phyloP scores from a whole-genome alignment of 352 stramenopile species.

The Globisporangium nunn region DNA sequence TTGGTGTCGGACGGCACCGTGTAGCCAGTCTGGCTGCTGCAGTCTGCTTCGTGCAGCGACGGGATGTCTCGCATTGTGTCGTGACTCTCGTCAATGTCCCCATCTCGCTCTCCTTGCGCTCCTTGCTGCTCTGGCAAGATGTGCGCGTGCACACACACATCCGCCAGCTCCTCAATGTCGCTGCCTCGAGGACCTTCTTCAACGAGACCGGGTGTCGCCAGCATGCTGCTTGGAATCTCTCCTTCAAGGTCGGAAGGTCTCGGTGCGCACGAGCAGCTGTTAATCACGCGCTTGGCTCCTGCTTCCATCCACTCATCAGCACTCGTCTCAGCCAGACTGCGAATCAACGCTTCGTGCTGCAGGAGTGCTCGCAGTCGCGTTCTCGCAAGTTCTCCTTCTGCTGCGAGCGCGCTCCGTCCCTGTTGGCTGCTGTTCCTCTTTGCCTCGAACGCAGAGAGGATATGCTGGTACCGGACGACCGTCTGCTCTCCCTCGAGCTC shows the following conservation, averaged over 20 bases:
- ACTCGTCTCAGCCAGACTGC: slow-evolving; percentile 6
- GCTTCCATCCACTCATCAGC: slow-evolving; percentile 16
- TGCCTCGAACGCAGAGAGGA: slow-evolving; percentile 15
- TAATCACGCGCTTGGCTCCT: slow-evolving; percentile 13
- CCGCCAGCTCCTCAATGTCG: slow-evolving; percentile 5
- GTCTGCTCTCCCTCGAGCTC: slow-evolving; percentile 9
- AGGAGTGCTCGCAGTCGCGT: slow-evolving; percentile 20
- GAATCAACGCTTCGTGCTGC: slow-evolving; percentile 3
- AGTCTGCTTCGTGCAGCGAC: not conserved
- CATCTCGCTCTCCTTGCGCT: slow-evolving; percentile 1
- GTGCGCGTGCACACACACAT: not conserved
- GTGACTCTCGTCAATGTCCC: not conserved
- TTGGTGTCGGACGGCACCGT: not conserved
- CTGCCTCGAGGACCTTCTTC: not conserved
- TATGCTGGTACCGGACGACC: slow-evolving; percentile 18
- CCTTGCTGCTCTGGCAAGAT: slow-evolving; percentile 1
- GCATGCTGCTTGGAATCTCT: not conserved
- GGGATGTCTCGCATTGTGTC: not conserved
- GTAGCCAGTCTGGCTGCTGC: not conserved
- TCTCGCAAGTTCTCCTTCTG: slow-evolving; percentile 14
- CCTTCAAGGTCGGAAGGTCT: not conserved
- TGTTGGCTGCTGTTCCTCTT: slow-evolving; percentile 7
- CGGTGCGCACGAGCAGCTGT: not conserved
- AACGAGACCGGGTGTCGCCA: not conserved
- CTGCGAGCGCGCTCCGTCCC: slow-evolving; percentile 4